Base-by-base conservation (phyloP, 1,284 basidiomycete genomes). In the Cerioporus squamosus region DNA sequence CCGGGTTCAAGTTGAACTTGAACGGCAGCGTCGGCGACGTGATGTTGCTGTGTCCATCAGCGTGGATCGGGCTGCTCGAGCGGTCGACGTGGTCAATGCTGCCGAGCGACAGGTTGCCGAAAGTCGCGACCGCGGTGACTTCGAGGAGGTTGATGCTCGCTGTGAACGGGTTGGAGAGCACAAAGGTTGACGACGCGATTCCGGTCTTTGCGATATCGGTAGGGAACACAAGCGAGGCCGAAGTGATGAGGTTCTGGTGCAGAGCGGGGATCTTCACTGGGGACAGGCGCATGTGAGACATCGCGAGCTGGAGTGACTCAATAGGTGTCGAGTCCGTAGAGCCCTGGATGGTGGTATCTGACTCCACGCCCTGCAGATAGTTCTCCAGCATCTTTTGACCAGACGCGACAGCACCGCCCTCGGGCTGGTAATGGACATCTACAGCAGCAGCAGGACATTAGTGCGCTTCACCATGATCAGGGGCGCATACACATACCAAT, bases 161-260 rank as follows among this genome's bases (percentile, higher is more conserved):
- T 0, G 88, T 91, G 75, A 93, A 93, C 2, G 90, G 90, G 67
- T 93, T 93, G 15, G 76, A 75, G 44, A 93, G 76, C 1, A 75
- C 75, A 66, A 90, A 88, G 0, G 81, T 75, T 2, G 82, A 76
- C 26, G 77, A 75, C 2, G 86, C 86, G 26, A 87, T 69, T 8
- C 84, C 85, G 0, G 83, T 88, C 59, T 79, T 74, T 8, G 80
- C 81, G 47, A 89, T 85, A 60, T 89, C 73, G 8, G 74, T 74
- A 1, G 87, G 86, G 73, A 89, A 86, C 31, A 75, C 74, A 39
- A 89, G 73, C 4, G 80, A 78, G 2, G 83, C 79, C 24, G 77
- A 78, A 44, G 74, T 77, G 66, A 93, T 86, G 57, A 93, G 72
- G 60, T 85, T 87, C 65, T 86, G 81, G 55, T 85, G 80, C 43